phyloP scores from a whole-genome alignment of 352 stramenopile genomes.

The Globisporangium paroecandrum region DNA sequence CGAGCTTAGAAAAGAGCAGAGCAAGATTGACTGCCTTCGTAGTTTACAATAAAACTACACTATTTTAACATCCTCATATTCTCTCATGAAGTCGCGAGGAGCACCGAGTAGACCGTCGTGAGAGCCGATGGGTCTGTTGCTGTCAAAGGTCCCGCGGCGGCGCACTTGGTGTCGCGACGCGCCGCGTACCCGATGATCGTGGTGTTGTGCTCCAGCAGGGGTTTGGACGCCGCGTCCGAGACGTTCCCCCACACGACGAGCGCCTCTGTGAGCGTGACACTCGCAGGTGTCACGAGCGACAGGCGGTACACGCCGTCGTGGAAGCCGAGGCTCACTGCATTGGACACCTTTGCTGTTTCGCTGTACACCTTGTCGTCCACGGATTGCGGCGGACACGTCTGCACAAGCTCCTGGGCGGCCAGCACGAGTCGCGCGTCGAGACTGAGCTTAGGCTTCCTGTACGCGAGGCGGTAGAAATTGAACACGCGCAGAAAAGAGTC shows the following conservation, averaged over 20 bases:
- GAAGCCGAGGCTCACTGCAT: conserved; percentile 11
- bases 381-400: conserved; percentile 18
- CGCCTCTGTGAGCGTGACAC: conserved; percentile 19
- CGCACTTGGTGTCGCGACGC: conserved; percentile 16
- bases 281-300: conserved; percentile 17
- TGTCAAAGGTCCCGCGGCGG: neutral
- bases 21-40: too few relatives aligned
- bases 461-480: conserved; percentile 28
- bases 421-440: conserved; percentile 32
- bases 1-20: too few relatives aligned
- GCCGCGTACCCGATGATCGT: conserved; percentile 28
- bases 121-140: neutral
- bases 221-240: conserved; percentile 17
- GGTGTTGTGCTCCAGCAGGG: conserved; percentile 25
- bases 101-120: conserved; percentile 10
- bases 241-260: conserved; percentile 29
- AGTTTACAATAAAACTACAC: too few relatives aligned
- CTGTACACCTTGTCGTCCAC: neutral
- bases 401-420: conserved; percentile 28
- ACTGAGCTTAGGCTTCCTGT: conserved; percentile 19
- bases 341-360: neutral
- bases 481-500: conserved; percentile 26
- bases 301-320: conserved; percentile 20
- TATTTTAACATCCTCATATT: too few relatives aligned
- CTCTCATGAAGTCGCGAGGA: neutral